Base-by-base conservation (phyloP, 169 alveolate species). In the Condylostoma magnum region DNA sequence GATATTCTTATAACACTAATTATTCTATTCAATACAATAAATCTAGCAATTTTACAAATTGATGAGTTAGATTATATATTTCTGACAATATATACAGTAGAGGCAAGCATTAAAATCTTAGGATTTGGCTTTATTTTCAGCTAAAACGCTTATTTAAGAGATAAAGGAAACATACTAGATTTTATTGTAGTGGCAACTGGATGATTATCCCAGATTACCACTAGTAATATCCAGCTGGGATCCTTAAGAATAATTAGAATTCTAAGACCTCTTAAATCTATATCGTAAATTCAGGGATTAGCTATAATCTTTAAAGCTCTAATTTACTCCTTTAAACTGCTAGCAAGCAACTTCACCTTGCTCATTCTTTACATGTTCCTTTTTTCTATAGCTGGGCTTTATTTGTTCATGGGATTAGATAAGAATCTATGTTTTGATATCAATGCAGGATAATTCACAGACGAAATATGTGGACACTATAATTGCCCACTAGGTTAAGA, bases 91-190 rank as follows among this genome's bases (percentile, higher is more conserved):
- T 93, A 93, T 63, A 82, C 95, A 22, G 27, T 85, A 0, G 97
- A 93, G 71, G 85, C 86, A 75, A 56, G 79, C 22, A 56, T 93
- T 33, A 93, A 93, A 74, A 85, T 93, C 25, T 36, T 77, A 2
- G 33, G 73, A 3, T 54, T 72, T 51, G 95, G 95, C 20, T 85
- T 93, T 55, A 36, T 87, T n/a, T 72, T 80, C 8, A 76, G 72
- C 30, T 80, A 86, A 81, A 84, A 82, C 22, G 80, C 95, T 4
- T 93, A 93, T 78, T 46, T 93, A 25, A 83, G 90, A 82, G 97
- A 93, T 57, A 69, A 85, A 31, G 90, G 97, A 95, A 93, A 93
- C 79, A 83, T 85, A 15, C 60, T 93, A 6, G 97, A 93, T 80
- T 89, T 90, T 60, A 70, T 80, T 33, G 91, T 93, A 25, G 88